A percentile compares a stretch with the other conserved stretches of the same genome.
Evolutionary conservation across 441 rosid species (phyloP).

Genomic region (Pelargonium fulgidum): DNA sequence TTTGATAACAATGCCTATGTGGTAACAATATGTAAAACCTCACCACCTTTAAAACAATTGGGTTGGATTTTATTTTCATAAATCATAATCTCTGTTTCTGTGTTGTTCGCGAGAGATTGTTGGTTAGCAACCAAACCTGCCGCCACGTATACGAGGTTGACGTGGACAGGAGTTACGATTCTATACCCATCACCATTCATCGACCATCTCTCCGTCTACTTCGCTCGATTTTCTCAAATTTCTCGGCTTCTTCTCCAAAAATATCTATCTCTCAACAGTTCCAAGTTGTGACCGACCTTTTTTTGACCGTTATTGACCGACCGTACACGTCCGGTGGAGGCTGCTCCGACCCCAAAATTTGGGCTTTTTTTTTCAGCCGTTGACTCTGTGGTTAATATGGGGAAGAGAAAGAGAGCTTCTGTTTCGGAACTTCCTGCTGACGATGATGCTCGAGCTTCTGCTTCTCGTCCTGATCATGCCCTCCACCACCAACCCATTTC

Average conservation of each 20-base stretch:
- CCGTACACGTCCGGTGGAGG: not conserved
- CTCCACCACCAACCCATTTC: not conserved
- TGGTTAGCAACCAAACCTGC: not conserved
- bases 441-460: not conserved
- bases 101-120: not conserved
- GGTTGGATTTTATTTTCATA: no score
- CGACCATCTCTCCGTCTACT: not conserved
- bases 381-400: not conserved
- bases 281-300: no score
- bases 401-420: not conserved
- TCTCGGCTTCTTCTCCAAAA: not conserved
- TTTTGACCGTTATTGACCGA: not conserved
- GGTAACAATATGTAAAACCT: no score
- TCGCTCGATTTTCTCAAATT: not conserved
- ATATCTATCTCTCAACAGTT: not conserved
- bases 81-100: no score
- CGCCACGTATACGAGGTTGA: constrained; percentile 2
- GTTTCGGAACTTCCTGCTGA: not conserved
- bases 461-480: not conserved
- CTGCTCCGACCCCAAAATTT: not conserved
- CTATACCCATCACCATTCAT: not conserved
- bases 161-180: not conserved
- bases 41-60: no score
- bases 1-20: no score
- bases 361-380: not conserved